Conservation (phyloP, 495 filamentous ascomycete genomes). For the Aspergillus baeticus region DNA sequence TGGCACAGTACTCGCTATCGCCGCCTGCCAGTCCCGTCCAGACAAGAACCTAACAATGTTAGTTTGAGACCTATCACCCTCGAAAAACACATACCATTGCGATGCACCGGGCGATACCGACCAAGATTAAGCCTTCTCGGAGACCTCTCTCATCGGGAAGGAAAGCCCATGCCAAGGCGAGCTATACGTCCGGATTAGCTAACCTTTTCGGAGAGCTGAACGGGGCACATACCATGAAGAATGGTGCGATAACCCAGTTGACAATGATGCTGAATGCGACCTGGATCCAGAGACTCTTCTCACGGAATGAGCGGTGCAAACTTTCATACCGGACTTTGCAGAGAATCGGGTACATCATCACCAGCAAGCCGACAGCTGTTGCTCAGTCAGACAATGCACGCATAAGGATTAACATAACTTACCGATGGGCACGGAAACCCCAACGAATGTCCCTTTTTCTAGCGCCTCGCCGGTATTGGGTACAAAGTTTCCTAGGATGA, state of each 20-base stretch:
- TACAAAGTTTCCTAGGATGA: slow-evolving; percentile 79
- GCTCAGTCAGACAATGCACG: neutral
- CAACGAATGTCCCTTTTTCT: slow-evolving; percentile 69
- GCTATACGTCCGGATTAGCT: slow-evolving; percentile 49
- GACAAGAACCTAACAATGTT: slow-evolving; percentile 58
- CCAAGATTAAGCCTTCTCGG: slow-evolving; percentile 71
- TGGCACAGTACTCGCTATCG: slow-evolving; percentile 82
- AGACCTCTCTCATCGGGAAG: slow-evolving; percentile 69
- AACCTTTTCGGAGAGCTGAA: slow-evolving; percentile 32
- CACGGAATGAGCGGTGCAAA: slow-evolving; percentile 65
- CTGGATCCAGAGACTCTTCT: slow-evolving; percentile 72
- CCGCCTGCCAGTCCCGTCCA: slow-evolving; percentile 80
- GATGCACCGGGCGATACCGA: slow-evolving; percentile 77
- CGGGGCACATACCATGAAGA: slow-evolving; percentile 68
- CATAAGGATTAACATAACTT: slow-evolving; percentile 18
- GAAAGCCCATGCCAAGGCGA: slow-evolving; percentile 79
- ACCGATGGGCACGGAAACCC: slow-evolving; percentile 79
- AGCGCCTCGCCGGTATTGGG: slow-evolving; percentile 58
- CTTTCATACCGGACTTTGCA: slow-evolving; percentile 89
- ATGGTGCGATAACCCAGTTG: slow-evolving; percentile 89
- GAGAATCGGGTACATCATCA: slow-evolving; percentile 96
- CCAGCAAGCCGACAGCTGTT: slow-evolving; percentile 72
- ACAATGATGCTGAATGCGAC: slow-evolving; percentile 73
- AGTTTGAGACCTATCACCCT: neutral
- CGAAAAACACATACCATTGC: slow-evolving; percentile 63